Percentiles rank a stretch among this genome's conserved stretches.
phyloP scores from a whole-genome alignment of 116 monocot genomes.

The Iris pallida region DNA sequence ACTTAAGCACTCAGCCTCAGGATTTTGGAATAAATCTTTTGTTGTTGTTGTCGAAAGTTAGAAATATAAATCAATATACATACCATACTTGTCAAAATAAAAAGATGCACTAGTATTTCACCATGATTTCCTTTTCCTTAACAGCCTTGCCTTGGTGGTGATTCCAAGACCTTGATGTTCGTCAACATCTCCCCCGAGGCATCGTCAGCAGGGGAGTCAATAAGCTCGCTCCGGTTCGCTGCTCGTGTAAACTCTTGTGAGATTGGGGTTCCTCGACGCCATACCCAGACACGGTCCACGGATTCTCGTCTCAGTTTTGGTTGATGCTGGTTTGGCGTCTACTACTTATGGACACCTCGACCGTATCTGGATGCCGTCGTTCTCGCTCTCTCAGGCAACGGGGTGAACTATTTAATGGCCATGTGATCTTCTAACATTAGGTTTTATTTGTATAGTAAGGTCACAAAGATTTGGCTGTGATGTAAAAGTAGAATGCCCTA shows the following conservation, averaged over 20 bases:
- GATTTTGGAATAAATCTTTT: neutral
- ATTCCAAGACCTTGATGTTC: conserved; percentile 55
- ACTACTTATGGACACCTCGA: too few species aligned
- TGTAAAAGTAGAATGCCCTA: too few species aligned
- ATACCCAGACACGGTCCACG: conserved; percentile 24
- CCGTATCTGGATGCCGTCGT: too few species aligned
- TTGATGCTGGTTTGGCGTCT: neutral
- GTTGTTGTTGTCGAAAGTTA: neutral
- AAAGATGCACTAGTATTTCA: neutral
- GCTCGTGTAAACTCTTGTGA: conserved; percentile 52
- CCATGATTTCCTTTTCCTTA: neutral
- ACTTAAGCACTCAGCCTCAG: neutral
- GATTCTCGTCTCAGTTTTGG: conserved; percentile 36
- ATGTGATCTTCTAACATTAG: too few species aligned
- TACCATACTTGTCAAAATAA: too few species aligned
- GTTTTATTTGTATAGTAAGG: too few species aligned
- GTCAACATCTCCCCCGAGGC: conserved; percentile 49
- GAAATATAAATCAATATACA: neutral
- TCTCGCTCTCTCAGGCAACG: too few species aligned
- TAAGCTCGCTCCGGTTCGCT: conserved; percentile 53
- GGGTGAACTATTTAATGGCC: too few species aligned
- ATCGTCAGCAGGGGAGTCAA: conserved; percentile 35
- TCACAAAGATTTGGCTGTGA: too few species aligned
- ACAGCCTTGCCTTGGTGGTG: conserved; percentile 57
- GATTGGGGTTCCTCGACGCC: conserved; percentile 47